Percentiles rank a stretch among this genome's conserved stretches.
Conservation (phyloP, 2,329 filamentous ascomycete genomes). For the Bipolaris sorokiniana region DNA sequence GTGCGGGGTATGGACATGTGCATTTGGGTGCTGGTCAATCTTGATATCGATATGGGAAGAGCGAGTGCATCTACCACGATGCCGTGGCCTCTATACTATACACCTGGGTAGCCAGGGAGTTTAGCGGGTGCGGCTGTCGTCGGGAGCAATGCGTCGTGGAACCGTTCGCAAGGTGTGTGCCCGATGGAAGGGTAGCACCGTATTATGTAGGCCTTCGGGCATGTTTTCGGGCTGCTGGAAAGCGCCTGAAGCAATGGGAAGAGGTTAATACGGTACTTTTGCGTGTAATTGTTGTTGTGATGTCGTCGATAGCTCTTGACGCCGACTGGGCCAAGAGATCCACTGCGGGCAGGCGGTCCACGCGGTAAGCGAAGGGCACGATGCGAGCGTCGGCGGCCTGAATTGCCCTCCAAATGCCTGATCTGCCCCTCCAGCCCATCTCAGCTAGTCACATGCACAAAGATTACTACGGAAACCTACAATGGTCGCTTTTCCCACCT, state of each 20-base stretch:
- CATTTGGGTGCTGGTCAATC: constrained; percentile 36
- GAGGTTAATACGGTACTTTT: constrained; percentile 20
- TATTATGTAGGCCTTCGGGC: constrained; percentile 35
- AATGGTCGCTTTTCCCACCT: constrained; percentile 9
- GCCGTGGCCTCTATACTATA: constrained; percentile 19
- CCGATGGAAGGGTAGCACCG: constrained; percentile 26
- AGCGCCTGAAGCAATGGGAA: constrained; percentile 31
- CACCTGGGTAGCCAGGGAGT: constrained; percentile 24
- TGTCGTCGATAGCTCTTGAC: constrained; percentile 23
- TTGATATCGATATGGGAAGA: constrained; percentile 44
- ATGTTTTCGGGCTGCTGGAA: constrained; percentile 28
- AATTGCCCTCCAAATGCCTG: constrained; percentile 1
- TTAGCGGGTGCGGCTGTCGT: constrained; percentile 20
- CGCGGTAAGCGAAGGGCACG: constrained; percentile 24
- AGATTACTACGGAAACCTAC: not conserved
- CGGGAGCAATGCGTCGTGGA: constrained; percentile 28
- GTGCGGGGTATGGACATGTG: constrained; percentile 30
- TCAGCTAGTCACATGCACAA: constrained; percentile 3
- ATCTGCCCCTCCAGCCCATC: not conserved
- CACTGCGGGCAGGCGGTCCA: constrained; percentile 14
- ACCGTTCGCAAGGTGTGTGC: constrained; percentile 28
- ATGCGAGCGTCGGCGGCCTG: constrained; percentile 6
- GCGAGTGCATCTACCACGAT: constrained; percentile 36
- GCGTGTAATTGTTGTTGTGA: constrained; percentile 19
- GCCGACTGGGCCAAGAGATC: constrained; percentile 11